Base-by-base conservation (phyloP, 2,329 filamentous ascomycete genomes). In the Penicillium expansum region DNA sequence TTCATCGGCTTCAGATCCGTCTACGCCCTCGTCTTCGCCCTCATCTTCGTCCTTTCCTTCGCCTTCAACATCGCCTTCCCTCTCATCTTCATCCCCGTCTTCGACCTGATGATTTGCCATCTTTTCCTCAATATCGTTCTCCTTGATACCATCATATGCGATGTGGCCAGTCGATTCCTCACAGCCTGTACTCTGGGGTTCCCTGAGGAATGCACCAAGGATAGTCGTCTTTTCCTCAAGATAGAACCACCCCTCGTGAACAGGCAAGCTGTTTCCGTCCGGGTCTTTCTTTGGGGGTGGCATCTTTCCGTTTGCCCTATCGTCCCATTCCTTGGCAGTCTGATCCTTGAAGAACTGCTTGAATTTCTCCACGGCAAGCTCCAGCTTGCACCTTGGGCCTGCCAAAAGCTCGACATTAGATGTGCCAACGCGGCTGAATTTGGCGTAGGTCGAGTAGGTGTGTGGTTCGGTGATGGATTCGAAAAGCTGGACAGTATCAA, bases 361-460 rank as follows among this genome's bases (percentile, higher is more conserved):
- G 68, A 90, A 89, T 0, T 74, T 71, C 0, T 61, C 60, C 56
- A 83, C 77, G 27, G 85, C 83, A 2, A 63, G 47, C 2, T 70
- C 64, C 14, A 71, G 65, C 4, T 59, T 67, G 51, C 70, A 73
- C 20, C 69, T 70, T 1, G 63, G 55, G 0, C 71, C 70, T 4
- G 70, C 68, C 10, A 77, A 63, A 11, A 73, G 67, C 11, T 76
- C 67, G 1, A 70, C 61, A 10, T 64, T 63, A 0, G 67, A 67
- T 11, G 59, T 67, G 1, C 73, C 72, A 3, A 62, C 55, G 2
- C 72, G 69, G 30, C 65, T 73, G 55, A 76, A 76, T 52, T 83
- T 83, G 45, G 79, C 80, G 8, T 82, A 82, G 44, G 84, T 83
- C 62, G 80, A 82, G 74, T 90, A 92, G 0, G 83, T 80, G 57